Evolutionary conservation across 768 basidiomycete species (phyloP).

Genomic region (Lactarius sanguifluus): DNA sequence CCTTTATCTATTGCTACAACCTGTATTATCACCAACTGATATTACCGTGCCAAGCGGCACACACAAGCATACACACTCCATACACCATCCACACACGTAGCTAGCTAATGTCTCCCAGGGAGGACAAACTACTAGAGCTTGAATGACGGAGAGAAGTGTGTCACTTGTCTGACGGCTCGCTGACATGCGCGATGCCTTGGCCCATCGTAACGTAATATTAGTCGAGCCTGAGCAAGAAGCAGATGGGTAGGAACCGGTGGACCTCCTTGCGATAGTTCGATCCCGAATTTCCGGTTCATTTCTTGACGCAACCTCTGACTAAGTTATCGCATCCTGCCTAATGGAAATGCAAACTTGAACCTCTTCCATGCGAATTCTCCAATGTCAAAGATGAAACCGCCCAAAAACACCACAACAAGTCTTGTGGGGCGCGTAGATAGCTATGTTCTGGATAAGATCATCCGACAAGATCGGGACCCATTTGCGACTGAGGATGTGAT

Average conservation of each 20-base stretch:
- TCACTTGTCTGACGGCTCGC: not conserved
- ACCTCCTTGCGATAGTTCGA: not conserved
- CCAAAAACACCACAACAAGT: not conserved
- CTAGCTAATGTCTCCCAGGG: constrained; percentile 4
- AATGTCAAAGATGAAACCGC: not conserved
- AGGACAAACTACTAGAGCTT: constrained; percentile 5
- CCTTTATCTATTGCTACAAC: not conserved
- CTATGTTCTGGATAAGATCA: not conserved
- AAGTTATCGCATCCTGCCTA: not conserved
- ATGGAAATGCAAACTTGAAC: not conserved
- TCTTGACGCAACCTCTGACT: not conserved
- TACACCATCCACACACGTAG: not conserved
- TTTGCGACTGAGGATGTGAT: not conserved
- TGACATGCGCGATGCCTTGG: not conserved
- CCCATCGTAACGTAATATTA: not conserved
- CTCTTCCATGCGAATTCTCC: not conserved
- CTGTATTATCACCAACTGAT: not conserved
- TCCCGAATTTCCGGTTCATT: not conserved
- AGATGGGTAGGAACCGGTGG: not conserved
- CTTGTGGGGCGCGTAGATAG: not conserved
- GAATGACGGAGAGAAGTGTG: not conserved
- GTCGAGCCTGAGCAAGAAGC: not conserved
- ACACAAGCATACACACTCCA: not conserved
- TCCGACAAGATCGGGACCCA: constrained; percentile 1
- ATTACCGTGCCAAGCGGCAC: not conserved